phyloP scores from a whole-genome alignment of 2,329 filamentous ascomycete species.

The Mollisia scopiformis region DNA sequence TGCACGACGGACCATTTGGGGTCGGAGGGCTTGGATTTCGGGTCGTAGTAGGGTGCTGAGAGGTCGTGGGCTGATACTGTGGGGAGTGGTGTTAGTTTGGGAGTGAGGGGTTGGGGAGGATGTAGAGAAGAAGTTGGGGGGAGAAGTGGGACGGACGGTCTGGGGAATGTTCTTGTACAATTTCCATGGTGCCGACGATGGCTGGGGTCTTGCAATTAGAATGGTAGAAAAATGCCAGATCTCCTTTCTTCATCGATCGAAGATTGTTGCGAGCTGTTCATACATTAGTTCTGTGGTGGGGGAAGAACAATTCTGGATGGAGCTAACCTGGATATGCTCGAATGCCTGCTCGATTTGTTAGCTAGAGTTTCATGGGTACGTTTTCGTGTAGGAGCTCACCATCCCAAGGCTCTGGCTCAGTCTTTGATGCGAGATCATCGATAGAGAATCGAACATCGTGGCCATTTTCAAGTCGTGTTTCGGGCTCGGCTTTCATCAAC shows the following conservation, averaged over 20 bases:
- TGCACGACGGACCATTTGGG: slow-evolving; percentile 90
- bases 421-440: slow-evolving; percentile 77
- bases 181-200: slow-evolving; percentile 86
- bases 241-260: slow-evolving; percentile 86
- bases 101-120: slow-evolving; percentile 4
- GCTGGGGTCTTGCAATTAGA: slow-evolving; percentile 90
- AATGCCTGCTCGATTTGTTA: slow-evolving; percentile 43
- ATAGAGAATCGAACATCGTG: slow-evolving; percentile 93
- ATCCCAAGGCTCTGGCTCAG: slow-evolving; percentile 86
- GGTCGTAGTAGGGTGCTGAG: slow-evolving; percentile 80
- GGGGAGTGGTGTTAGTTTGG: slow-evolving; percentile 5
- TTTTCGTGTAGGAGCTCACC: slow-evolving; percentile 59
- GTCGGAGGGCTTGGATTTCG: slow-evolving; percentile 68
- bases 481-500: slow-evolving; percentile 88
- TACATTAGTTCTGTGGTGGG: background rate
- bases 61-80: slow-evolving; percentile 65
- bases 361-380: slow-evolving; percentile 3
- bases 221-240: slow-evolving; percentile 96
- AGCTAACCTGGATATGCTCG: slow-evolving; percentile 49
- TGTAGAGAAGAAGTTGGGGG: background rate
- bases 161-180: slow-evolving; percentile 80
- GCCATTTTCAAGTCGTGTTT: slow-evolving; percentile 83
- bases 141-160: slow-evolving; percentile 60
- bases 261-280: slow-evolving; percentile 80
- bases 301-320: background rate